Conservation (phyloP, 495 filamentous ascomycete genomes). For the Talaromyces nanjingensis region DNA sequence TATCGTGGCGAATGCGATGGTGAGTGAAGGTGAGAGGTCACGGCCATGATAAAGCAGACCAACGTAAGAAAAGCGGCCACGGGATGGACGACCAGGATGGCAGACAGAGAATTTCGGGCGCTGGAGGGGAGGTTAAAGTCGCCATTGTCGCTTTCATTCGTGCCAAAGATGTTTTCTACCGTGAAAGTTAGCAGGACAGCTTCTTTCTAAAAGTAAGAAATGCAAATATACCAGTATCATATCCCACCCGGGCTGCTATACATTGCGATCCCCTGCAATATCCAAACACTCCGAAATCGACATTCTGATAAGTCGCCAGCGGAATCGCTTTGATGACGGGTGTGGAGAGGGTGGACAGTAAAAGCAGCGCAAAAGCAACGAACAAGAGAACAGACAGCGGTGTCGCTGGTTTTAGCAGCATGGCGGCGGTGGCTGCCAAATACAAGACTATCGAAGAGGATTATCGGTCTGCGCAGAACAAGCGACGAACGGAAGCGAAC, state of each 20-base stretch:
- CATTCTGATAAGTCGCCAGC: constrained; percentile 64
- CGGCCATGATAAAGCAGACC: constrained; percentile 72
- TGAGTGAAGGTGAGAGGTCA: constrained; percentile 76
- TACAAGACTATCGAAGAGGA: background rate
- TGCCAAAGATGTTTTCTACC: constrained; percentile 36
- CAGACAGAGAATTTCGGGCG: constrained; percentile 78
- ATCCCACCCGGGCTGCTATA: constrained; percentile 73
- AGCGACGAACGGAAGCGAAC: background rate
- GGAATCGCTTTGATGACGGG: constrained; percentile 84
- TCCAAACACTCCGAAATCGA: constrained; percentile 90
- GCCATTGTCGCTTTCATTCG: constrained; percentile 29
- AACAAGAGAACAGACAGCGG: constrained; percentile 82
- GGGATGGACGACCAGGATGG: constrained; percentile 88
- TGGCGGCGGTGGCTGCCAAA: constrained; percentile 15
- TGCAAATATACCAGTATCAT: constrained; percentile 59
- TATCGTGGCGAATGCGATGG: constrained; percentile 92
- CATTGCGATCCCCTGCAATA: constrained; percentile 65
- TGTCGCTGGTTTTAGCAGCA: constrained; percentile 82
- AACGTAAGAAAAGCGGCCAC: constrained; percentile 82
- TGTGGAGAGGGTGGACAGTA: constrained; percentile 87
- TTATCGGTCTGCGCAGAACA: background rate
- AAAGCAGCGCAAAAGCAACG: constrained; percentile 73
- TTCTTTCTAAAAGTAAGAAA: too few species aligned
- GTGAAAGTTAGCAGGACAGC: background rate
- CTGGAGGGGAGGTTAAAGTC: constrained; percentile 68